These are phyloP conservation scores for Umbelopsis vinacea DNA, from an alignment of 192 early-diverging fungal species.

Conservation along the genomic window DNA sequence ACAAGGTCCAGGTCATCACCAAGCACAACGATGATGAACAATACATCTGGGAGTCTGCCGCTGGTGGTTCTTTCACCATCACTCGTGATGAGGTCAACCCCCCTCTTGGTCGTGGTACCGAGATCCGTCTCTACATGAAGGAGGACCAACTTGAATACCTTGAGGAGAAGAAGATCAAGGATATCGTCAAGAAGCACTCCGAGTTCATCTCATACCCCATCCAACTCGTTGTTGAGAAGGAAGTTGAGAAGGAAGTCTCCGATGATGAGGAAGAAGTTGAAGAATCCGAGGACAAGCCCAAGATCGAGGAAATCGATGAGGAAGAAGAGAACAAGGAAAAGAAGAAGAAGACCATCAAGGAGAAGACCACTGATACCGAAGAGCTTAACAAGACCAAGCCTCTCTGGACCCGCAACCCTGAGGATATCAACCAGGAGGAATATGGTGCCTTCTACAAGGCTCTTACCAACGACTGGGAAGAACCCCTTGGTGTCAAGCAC, in stretches of 20 bases:
- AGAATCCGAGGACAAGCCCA: conserved; percentile 68
- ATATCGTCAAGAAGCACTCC: conserved; percentile 99
- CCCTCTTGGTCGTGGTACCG: conserved; percentile 92
- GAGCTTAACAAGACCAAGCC: conserved; percentile 99
- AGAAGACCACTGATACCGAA: conserved; percentile 82
- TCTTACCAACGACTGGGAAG: conserved; percentile 99
- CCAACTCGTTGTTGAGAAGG: conserved; percentile 94
- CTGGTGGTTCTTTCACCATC: conserved; percentile 92
- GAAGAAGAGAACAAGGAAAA: conserved; percentile 73
- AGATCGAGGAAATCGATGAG: conserved; percentile 84
- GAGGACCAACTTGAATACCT: conserved; percentile 98
- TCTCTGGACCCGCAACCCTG: conserved; percentile 99
- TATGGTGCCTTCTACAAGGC: conserved; percentile 99
- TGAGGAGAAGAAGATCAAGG: conserved; percentile 99
- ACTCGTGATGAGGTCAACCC: conserved; percentile 90
- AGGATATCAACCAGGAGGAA: conserved; percentile 95
- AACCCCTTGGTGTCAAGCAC: conserved; percentile 97
- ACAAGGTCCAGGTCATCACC: conserved; percentile 94
- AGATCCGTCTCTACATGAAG: conserved; percentile 97
- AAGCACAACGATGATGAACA: conserved; percentile 98
- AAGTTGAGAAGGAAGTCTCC: conserved; percentile 97
- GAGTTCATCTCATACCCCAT: conserved; percentile 99
- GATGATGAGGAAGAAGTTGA: conserved; percentile 88
- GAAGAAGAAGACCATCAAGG: conserved; percentile 86
- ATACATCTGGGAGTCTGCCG: conserved; percentile 94